Conservation (phyloP, 2,329 filamentous ascomycete species). For the Claviceps digitariae region DNA sequence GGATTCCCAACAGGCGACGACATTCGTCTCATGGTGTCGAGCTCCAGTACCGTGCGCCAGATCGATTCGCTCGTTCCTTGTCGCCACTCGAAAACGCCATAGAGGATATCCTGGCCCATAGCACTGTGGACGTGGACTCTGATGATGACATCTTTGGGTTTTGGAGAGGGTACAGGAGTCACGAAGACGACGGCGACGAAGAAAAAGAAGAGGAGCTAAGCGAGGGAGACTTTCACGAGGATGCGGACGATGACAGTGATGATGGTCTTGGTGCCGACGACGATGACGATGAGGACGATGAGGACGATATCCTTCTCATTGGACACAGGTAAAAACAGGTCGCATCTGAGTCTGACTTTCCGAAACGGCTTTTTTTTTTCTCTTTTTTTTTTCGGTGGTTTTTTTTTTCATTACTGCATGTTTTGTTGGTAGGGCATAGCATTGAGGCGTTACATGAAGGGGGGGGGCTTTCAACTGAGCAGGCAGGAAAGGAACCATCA, state of each 20-base stretch:
- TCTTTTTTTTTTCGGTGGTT: background rate
- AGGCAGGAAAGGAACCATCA: background rate
- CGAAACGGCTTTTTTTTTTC: background rate
- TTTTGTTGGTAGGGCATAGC: background rate
- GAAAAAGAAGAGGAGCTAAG: slow-evolving; percentile 29
- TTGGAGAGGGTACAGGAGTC: slow-evolving; percentile 30
- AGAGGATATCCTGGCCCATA: slow-evolving; percentile 14
- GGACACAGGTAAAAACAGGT: slow-evolving; percentile 29
- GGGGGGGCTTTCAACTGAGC: background rate
- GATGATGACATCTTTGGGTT: slow-evolving; percentile 45
- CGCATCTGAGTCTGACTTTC: background rate
- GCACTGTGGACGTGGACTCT: slow-evolving; percentile 29
- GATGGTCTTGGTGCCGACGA: slow-evolving; percentile 30
- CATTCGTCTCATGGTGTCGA: slow-evolving; percentile 26
- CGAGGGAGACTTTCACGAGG: slow-evolving; percentile 33
- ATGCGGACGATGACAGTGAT: slow-evolving; percentile 29
- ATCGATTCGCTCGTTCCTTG: slow-evolving; percentile 31
- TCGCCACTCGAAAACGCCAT: slow-evolving; percentile 22
- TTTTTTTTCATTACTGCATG: background rate
- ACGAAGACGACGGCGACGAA: slow-evolving; percentile 26
- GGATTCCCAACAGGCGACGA: slow-evolving; percentile 19
- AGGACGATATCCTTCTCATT: slow-evolving; percentile 35
- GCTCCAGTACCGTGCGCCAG: slow-evolving; percentile 19
- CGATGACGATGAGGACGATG: slow-evolving; percentile 32
- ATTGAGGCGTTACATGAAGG: background rate